Conservation (phyloP, 345 rosid genomes). For the Salix koriyanagi region DNA sequence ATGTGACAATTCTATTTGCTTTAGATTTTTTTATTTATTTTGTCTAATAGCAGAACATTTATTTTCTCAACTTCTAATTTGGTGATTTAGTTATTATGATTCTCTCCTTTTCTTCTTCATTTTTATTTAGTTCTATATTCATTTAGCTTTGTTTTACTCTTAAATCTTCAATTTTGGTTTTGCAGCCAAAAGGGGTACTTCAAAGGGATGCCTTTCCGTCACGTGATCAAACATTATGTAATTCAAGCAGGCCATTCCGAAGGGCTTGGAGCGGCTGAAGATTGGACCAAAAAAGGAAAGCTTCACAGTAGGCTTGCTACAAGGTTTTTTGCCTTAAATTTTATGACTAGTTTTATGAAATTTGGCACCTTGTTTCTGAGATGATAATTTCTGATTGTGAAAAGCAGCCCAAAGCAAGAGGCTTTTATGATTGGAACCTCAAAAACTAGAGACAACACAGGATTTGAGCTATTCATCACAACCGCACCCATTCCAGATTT, state of each 20-base stretch:
- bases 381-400: background rate
- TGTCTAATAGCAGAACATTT: background rate
- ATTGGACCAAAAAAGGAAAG: constrained; percentile 79
- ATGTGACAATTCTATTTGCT: background rate
- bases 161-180: constrained; percentile 16
- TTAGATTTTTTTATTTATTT: background rate
- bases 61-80: background rate
- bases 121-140: background rate
- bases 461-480: constrained; percentile 66
- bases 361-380: background rate
- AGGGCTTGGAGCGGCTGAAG: constrained; percentile 55
- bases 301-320: constrained; percentile 57
- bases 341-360: background rate
- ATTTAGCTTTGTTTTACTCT: background rate
- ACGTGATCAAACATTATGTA: constrained; percentile 75
- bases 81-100: background rate
- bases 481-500: constrained; percentile 87
- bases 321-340: constrained; percentile 36
- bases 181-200: constrained; percentile 80
- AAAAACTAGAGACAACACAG: constrained; percentile 46
- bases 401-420: constrained; percentile 67
- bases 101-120: background rate
- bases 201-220: constrained; percentile 77
- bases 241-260: constrained; percentile 74
- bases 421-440: constrained; percentile 82